These are phyloP conservation scores for Microthlaspi erraticum DNA, from an alignment of 345 rosid genomes.

Conservation along the genomic window DNA sequence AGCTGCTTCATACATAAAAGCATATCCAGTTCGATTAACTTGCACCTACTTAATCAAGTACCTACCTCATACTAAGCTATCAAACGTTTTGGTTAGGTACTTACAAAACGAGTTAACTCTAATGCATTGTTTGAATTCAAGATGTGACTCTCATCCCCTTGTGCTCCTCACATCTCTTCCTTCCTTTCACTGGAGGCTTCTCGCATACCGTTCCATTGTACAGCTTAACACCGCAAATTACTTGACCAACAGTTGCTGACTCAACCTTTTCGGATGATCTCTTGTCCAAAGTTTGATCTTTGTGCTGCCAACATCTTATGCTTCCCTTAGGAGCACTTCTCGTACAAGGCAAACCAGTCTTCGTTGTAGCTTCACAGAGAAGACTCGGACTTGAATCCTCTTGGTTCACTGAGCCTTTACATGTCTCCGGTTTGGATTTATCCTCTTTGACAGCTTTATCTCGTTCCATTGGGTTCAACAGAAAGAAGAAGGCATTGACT, in stretches of 20 bases:
- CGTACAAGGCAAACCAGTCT: conserved; percentile 41
- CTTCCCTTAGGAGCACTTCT: conserved; percentile 33
- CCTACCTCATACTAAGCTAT: neutral
- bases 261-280: conserved; percentile 31
- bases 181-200: conserved; percentile 40
- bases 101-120: conserved; percentile 22
- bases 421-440: conserved; percentile 11
- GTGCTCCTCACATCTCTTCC: conserved; percentile 46
- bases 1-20: conserved; percentile 19
- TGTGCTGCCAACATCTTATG: conserved; percentile 47
- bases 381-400: neutral
- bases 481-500: conserved; percentile 44
- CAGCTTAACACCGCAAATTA: conserved; percentile 43
- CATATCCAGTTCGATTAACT: conserved; percentile 4
- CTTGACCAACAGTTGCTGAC: conserved; percentile 21
- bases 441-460: neutral
- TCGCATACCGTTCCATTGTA: conserved; percentile 35
- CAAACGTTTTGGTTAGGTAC: conserved; percentile 21
- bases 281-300: conserved; percentile 23
- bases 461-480: conserved; percentile 21
- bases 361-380: conserved; percentile 41
- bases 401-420: conserved; percentile 14
- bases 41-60: conserved; percentile 17
- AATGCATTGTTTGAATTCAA: conserved; percentile 17
- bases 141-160: conserved; percentile 49